Conservation (phyloP, 495 filamentous ascomycete genomes). For the Aspergillus carlsbadensis region DNA sequence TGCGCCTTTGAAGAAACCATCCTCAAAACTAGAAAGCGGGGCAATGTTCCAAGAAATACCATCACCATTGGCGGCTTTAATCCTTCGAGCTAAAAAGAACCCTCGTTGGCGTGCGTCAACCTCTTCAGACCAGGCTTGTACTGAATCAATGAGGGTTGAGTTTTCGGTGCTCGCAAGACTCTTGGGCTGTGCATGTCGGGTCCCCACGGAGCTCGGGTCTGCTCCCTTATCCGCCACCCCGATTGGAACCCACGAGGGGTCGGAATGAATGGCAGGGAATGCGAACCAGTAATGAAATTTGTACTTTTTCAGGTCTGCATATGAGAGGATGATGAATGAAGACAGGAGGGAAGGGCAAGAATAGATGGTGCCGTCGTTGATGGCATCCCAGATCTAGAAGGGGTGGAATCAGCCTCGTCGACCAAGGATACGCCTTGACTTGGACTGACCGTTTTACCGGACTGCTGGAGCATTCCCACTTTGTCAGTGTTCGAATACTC, state of each 20-base stretch:
- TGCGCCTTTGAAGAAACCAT: conserved; percentile 77
- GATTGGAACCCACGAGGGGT: conserved; percentile 69
- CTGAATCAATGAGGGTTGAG: conserved; percentile 68
- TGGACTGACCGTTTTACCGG: conserved; percentile 68
- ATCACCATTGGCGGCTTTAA: conserved; percentile 16
- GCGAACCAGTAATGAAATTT: conserved; percentile 93
- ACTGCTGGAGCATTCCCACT: conserved; percentile 64
- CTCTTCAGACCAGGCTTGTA: conserved; percentile 82
- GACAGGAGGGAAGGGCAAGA: conserved; percentile 87
- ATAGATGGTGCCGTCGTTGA: conserved; percentile 92
- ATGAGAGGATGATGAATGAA: conserved; percentile 86
- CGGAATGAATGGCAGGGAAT: conserved; percentile 88
- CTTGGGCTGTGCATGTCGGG: conserved; percentile 27
- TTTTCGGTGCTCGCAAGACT: conserved; percentile 65
- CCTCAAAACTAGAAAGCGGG: conserved; percentile 73
- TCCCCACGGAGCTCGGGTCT: background rate
- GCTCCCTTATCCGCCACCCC: conserved; percentile 9
- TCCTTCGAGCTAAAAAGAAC: conserved; percentile 86
- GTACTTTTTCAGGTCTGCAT: conserved; percentile 95
- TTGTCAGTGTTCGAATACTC: conserved; percentile 82
- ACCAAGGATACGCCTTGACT: background rate
- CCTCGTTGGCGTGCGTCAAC: conserved; percentile 81
- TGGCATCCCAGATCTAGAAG: conserved; percentile 89
- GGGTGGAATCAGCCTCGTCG: background rate
- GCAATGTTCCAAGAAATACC: conserved; percentile 66